Conservation (phyloP, 768 basidiomycete genomes). For the Suillus placidus region DNA sequence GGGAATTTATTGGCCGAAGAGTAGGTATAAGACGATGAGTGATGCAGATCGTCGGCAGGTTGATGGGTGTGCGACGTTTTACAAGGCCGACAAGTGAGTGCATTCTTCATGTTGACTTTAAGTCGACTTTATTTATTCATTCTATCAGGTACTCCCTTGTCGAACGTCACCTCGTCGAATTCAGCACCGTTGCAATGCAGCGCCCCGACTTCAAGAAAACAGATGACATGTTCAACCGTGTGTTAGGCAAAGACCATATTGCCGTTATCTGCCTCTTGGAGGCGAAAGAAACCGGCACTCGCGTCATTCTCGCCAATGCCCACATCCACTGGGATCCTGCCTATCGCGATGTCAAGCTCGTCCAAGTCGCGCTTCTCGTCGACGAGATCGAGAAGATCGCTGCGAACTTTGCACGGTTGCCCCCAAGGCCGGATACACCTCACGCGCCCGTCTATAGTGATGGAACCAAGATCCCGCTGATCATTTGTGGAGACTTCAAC, state of each 20-base stretch:
- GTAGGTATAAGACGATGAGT: constrained; percentile 90
- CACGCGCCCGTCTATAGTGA: constrained; percentile 69
- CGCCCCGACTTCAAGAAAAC: constrained; percentile 95
- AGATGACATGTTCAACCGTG: constrained; percentile 99
- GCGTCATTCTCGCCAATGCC: constrained; percentile 85
- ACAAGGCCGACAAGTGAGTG: constrained; percentile 83
- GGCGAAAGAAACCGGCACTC: constrained; percentile 82
- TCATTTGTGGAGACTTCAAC: constrained; percentile 97
- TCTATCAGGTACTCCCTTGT: constrained; percentile 80
- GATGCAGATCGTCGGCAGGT: constrained; percentile 84
- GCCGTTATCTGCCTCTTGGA: constrained; percentile 88
- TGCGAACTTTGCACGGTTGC: constrained; percentile 80
- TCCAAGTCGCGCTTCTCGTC: constrained; percentile 89
- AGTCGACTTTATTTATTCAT: constrained; percentile 5
- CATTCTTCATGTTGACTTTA: constrained; percentile 5
- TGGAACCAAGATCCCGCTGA: constrained; percentile 85
- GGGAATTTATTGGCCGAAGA: constrained; percentile 90
- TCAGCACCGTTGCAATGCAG: constrained; percentile 89
- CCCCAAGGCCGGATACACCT: constrained; percentile 51
- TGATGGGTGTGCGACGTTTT: constrained; percentile 97
- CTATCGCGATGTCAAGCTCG: constrained; percentile 95
- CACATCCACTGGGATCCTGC: constrained; percentile 94
- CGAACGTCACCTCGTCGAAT: constrained; percentile 93
- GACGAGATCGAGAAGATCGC: constrained; percentile 94
- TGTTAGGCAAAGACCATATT: constrained; percentile 92